phyloP scores from a whole-genome alignment of 768 basidiomycete species.

The Dictyophora rubrovolvata region DNA sequence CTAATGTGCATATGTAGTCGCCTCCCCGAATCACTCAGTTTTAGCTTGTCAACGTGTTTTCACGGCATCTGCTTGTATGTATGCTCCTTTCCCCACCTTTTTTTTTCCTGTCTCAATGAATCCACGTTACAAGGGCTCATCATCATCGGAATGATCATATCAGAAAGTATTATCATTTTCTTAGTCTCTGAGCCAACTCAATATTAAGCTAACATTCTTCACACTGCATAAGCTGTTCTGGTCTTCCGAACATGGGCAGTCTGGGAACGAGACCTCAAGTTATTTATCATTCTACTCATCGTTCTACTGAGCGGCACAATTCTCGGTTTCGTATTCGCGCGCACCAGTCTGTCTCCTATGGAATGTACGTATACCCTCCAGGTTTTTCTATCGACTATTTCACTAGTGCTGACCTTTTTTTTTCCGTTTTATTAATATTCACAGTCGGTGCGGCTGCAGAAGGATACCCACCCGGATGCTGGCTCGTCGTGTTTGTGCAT shows the following conservation, averaged over 20 bases:
- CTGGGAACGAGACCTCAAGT: background rate
- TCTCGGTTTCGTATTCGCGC: background rate
- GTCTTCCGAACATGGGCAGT: slow-evolving; percentile 5
- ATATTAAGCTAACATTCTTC: background rate
- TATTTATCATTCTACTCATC: background rate
- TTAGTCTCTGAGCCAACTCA: background rate
- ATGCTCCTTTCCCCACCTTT: too few species aligned
- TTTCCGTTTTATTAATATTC: too few species aligned
- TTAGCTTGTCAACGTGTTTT: background rate
- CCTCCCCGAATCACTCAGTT: background rate
- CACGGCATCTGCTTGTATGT: background rate
- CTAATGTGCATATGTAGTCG: background rate
- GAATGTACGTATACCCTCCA: background rate
- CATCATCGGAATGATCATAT: background rate
- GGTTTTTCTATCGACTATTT: background rate
- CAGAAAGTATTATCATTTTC: background rate
- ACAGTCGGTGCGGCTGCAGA: background rate
- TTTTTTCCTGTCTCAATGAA: too few species aligned
- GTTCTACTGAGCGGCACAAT: background rate
- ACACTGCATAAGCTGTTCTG: background rate
- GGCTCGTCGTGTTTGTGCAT: background rate
- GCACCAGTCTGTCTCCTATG: background rate
- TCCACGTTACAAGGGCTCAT: background rate
- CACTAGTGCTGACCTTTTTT: background rate
- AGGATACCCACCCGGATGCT: background rate